phyloP scores from a whole-genome alignment of 163 green algal genomes.

The Chlamydomonas reinhardtii region DNA sequence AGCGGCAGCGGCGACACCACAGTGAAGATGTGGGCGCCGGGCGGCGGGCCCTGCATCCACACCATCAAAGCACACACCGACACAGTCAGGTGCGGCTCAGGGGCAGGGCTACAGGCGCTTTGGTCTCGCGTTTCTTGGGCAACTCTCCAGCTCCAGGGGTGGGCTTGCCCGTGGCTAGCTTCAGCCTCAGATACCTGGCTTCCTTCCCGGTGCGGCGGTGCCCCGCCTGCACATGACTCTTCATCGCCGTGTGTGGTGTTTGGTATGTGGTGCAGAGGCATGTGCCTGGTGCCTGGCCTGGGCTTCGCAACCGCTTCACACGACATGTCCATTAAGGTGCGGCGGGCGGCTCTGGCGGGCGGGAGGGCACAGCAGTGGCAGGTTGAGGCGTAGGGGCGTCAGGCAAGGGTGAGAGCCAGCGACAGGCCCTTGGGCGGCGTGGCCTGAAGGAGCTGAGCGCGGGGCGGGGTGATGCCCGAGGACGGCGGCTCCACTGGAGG shows the following conservation, averaged over 20 bases:
- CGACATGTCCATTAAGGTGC: slow-evolving; percentile 76
- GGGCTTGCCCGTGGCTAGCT: too few species aligned
- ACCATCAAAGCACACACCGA: slow-evolving; percentile 80
- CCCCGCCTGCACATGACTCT: background rate
- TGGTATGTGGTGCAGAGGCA: slow-evolving; percentile 55
- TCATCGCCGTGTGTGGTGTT: background rate
- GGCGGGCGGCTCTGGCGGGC: too few species aligned
- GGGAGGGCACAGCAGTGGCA: slow-evolving; percentile 32
- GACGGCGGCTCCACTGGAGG: too few species aligned
- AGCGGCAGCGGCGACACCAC: slow-evolving; percentile 88
- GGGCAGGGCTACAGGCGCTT: background rate
- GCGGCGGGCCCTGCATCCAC: slow-evolving; percentile 53
- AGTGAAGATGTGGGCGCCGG: slow-evolving; percentile 73
- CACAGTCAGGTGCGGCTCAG: slow-evolving; percentile 68
- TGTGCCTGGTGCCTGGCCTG: slow-evolving; percentile 69
- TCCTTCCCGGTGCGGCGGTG: too few species aligned
- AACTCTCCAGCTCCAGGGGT: too few species aligned
- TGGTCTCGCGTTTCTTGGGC: background rate
- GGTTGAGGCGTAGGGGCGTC: background rate
- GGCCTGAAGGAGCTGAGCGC: too few species aligned
- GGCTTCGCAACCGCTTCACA: slow-evolving; percentile 85
- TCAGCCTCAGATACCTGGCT: too few species aligned
- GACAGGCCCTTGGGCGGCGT: too few species aligned
- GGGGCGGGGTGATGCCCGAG: too few species aligned
- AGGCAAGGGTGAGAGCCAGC: too few species aligned